Evolutionary conservation across 1,284 basidiomycete genomes (phyloP).

Genomic region (Pascua sp.): DNA sequence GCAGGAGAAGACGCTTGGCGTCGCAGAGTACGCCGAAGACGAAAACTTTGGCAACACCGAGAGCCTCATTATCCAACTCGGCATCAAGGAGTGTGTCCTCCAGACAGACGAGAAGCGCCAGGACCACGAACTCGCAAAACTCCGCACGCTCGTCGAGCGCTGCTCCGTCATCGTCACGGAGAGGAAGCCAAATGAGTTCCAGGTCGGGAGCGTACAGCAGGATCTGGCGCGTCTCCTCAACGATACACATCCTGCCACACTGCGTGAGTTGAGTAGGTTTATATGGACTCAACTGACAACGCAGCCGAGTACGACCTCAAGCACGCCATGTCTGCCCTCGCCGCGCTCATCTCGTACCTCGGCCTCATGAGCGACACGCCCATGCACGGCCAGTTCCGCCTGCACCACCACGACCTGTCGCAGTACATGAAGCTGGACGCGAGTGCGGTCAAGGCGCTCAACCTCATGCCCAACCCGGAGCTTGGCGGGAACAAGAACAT

Average conservation of each 20-base stretch:
- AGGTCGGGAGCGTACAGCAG: constrained; percentile 72
- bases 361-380: constrained; percentile 74
- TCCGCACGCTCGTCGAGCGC: constrained; percentile 78
- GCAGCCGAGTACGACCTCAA: constrained; percentile 76
- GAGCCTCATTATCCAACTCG: constrained; percentile 91
- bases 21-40: constrained; percentile 90
- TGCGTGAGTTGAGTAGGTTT: constrained; percentile 53
- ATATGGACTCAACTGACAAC: constrained; percentile 4
- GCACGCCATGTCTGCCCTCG: constrained; percentile 71
- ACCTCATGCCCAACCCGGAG: constrained; percentile 72
- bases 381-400: constrained; percentile 76
- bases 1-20: constrained; percentile 54
- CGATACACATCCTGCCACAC: constrained; percentile 51
- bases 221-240: constrained; percentile 75
- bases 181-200: constrained; percentile 80
- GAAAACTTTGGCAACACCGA: constrained; percentile 95
- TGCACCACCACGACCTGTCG: constrained; percentile 83
- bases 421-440: constrained; percentile 96
- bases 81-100: constrained; percentile 83
- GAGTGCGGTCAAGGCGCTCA: constrained; percentile 86
- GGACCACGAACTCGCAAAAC: constrained; percentile 81
- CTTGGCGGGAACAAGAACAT: constrained; percentile 64
- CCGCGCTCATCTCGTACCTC: constrained; percentile 80
- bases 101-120: constrained; percentile 54
- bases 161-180: constrained; percentile 90